phyloP scores from a whole-genome alignment of 2,329 filamentous ascomycete species.

The Exophiala alcalophila region DNA sequence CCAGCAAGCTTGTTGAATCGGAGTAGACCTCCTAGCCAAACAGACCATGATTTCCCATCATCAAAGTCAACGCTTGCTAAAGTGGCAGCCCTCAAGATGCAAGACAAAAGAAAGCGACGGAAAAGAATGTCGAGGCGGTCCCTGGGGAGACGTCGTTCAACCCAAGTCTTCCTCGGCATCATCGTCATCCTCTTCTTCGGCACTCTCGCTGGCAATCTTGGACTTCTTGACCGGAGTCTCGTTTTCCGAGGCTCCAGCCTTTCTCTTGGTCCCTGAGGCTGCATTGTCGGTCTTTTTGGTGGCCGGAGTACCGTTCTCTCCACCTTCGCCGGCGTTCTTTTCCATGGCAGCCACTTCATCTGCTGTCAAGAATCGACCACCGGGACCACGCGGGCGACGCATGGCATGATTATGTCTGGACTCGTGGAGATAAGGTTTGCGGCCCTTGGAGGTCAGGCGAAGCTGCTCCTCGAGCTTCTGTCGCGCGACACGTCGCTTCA shows the following conservation, averaged over 20 bases:
- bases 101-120: slow-evolving; percentile 22
- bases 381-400: slow-evolving; percentile 87
- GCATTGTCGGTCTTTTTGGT: slow-evolving; percentile 34
- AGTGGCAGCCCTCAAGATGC: slow-evolving; percentile 25
- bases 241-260: slow-evolving; percentile 49
- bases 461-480: slow-evolving; percentile 92
- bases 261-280: slow-evolving; percentile 48
- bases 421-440: slow-evolving; percentile 96
- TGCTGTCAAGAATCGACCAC: slow-evolving; percentile 91
- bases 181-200: slow-evolving; percentile 54
- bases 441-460: slow-evolving; percentile 86
- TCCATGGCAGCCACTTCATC: slow-evolving; percentile 94
- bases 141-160: slow-evolving; percentile 9
- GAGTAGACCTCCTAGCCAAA: slow-evolving; percentile 19
- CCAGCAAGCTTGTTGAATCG: slow-evolving; percentile 22
- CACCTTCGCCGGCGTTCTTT: slow-evolving; percentile 47
- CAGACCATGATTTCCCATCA: slow-evolving; percentile 18
- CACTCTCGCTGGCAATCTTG: slow-evolving; percentile 48
- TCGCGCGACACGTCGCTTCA: slow-evolving; percentile 88
- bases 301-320: slow-evolving; percentile 31
- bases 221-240: slow-evolving; percentile 49
- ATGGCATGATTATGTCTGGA: slow-evolving; percentile 98
- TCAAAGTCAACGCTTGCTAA: slow-evolving; percentile 31
- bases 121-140: slow-evolving; percentile 8
- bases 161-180: slow-evolving; percentile 50